Evolutionary conservation across 129 eudicot genomes (phyloP), one percentile per base, ranked within the genome.

Genomic region (Chrysanthemum makinoi): DNA sequence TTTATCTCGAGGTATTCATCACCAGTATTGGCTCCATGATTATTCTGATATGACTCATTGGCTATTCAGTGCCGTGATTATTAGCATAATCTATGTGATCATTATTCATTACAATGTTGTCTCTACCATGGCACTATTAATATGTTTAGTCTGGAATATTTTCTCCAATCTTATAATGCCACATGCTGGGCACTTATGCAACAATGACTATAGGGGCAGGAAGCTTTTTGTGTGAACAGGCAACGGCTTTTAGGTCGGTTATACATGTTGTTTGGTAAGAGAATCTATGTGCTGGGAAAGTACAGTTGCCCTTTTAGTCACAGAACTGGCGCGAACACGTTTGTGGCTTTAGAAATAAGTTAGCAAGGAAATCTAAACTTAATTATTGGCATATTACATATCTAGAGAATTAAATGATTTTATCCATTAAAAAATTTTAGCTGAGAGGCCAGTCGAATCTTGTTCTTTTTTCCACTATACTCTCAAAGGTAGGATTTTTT

Each of bases 21-120:
- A 19, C 72, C 20, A 39, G 65, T 52, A n/a, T 50, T 35, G 61
- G 71, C 64, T 53, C 56, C 72, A 53, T 75, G 72, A 43, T 66
- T 10, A 50, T 60, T 57, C 19, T 52, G 57, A 14, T 52, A 61
- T 26, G 50, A 61, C 62, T 28, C 60, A 16, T 12, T 73, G 69
- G 69, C 35, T 50, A 64, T 52, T 6, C 9, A 8, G 20, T 49
- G 5, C 33, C 6, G 18, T 73, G 33, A 30, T 26, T 47, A 20
- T 56, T 53, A 53, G 24, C 44, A 65, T 47, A 39, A 64, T 64
- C 14, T 64, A 15, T 11, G 15, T 16, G 14, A 33, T 6, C 10
- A 39, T 39, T 30, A 33, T 52, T 51, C 13, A 19, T 65, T 74
- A 46, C 51, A 17, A 51, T 71, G 39, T 50, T 62, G 70, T 51